Evolutionary conservation across 2,329 filamentous ascomycete genomes (phyloP), one percentile per base, ranked within the genome.

Genomic region (Beauveria sp.): DNA sequence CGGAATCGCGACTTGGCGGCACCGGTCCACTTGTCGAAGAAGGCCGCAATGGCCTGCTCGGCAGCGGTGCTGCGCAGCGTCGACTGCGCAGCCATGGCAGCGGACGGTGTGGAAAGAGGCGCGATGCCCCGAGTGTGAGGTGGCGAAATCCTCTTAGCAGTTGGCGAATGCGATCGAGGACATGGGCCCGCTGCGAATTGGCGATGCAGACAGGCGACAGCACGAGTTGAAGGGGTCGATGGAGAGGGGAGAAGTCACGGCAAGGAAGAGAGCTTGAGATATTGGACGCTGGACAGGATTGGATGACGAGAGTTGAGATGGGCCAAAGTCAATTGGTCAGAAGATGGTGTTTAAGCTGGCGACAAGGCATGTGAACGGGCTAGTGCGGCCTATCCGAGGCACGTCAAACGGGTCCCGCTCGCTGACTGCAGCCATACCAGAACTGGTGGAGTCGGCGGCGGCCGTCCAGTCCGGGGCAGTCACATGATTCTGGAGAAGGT

Each of bases 21-120:
- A 24, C 74, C 73, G 20, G 78, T 73, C 75, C 87, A 88, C 68
- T 83, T 85, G 58, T 85, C 79, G 69, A 87, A 72, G 61, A 91
- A 84, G 49, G 80, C 79, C 40, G 85, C 80, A 70, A 92, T 78
- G 69, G 88, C 83, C 74, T 89, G 86, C 74, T 89, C 83, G 67
- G 85, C 82, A 53, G 79, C 81, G 67, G 83, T 82, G 67, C 81
- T 79, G 67, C 86, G 86, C 68, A 97, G 81, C 5, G 89, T 96
- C 61, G 93, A 97, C 78, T 96, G 93, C 66, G 82, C 88, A 65
- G 91, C 90, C 93, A 97, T 97, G 63, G 56, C 64, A 64, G 58
- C 61, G 61, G 6, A 55, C 20, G 18, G 20, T 40, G 20, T 20
- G 18, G 42, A 14, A 20, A 48, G 34, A 55, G 46, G 59, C 20